Conservation (phyloP, 768 basidiomycete genomes). For the Suillus luteus region DNA sequence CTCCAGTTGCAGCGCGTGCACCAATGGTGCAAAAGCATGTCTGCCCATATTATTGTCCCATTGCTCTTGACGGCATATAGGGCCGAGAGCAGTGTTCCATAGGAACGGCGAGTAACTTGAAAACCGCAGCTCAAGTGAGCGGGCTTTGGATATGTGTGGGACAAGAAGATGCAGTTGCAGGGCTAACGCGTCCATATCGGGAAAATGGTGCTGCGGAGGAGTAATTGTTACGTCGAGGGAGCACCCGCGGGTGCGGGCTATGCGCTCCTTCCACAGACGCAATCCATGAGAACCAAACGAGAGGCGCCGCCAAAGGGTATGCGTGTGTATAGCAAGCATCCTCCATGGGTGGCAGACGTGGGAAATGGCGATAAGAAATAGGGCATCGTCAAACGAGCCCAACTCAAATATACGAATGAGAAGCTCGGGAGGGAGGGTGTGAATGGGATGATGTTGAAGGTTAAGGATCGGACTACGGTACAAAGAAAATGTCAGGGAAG, state of each 20-base stretch:
- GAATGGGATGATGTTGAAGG: slow-evolving; percentile 50
- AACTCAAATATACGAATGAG: slow-evolving; percentile 64
- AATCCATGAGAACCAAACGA: slow-evolving; percentile 45
- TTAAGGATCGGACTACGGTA: slow-evolving; percentile 25
- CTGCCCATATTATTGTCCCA: slow-evolving; percentile 17
- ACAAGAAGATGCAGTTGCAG: slow-evolving; percentile 60
- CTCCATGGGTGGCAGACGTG: slow-evolving; percentile 73
- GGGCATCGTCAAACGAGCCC: slow-evolving; percentile 55
- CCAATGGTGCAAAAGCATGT: slow-evolving; percentile 21
- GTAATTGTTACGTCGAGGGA: slow-evolving; percentile 61
- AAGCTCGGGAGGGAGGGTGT: slow-evolving; percentile 61
- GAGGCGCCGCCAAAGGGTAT: slow-evolving; percentile 65
- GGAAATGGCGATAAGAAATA: slow-evolving; percentile 63
- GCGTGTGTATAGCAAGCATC: slow-evolving; percentile 58
- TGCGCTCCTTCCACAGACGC: slow-evolving; percentile 64
- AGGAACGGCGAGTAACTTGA: slow-evolving; percentile 58
- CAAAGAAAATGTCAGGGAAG: slow-evolving; percentile 31
- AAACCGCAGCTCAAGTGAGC: slow-evolving; percentile 63
- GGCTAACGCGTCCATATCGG: slow-evolving; percentile 48
- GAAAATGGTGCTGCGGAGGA: slow-evolving; percentile 19
- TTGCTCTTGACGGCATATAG: slow-evolving; percentile 43
- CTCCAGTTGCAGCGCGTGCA: slow-evolving; percentile 48
- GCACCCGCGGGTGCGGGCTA: slow-evolving; percentile 60
- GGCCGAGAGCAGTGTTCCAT: slow-evolving; percentile 68
- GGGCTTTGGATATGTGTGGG: slow-evolving; percentile 53